Evolutionary conservation across 176 grass and related monocot species (phyloP), one percentile per base, ranked within the genome.

Genomic region (Oryza nivara): DNA sequence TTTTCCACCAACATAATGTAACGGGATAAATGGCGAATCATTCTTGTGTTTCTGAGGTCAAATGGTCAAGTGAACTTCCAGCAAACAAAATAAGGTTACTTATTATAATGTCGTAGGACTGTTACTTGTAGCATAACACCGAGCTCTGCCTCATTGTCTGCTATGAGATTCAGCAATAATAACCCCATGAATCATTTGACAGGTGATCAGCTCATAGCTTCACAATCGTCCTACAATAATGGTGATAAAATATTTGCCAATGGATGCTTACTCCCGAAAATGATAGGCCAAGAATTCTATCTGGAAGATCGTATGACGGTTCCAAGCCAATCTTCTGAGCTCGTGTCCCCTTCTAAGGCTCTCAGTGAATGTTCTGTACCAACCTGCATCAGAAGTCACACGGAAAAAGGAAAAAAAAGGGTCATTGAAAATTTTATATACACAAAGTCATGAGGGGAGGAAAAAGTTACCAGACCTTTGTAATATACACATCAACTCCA

Each of bases 401-500:
- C 4, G 35, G 35, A 36, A 36, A 36, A 5, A 36, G 35, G 5
- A 36, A 36, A 36, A 36, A 36, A 36, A 36, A 36, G 0, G 35
- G 35, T 51, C 25, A 11, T 16, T 30, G 19, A n/a, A 1, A 47
- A 5, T 67, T 8, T 58, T 4, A 32, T 66, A 25, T 34, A 68
- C 56, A 8, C 20, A 40, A 40, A 45, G 46, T 36, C 19, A 60
- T 9, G 35, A 58, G 51, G 19, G 2, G 15, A 52, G 0, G 6
- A 56, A 65, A 56, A 15, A 30, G 74, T 41, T 5, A 66, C 40
- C 77, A 46, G 61, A 94, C 96, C 91, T 95, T 93, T 28, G 96
- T 92, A 65, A 98, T 95, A 70, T 95, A 98, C 26, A 95, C 96
- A 86, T 95, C 84, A 76, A 95, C 88, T 87, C 96, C 93, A 65